These are phyloP conservation scores for Westerdykella ornata DNA, from an alignment of 2,329 filamentous ascomycete species.

Conservation along the genomic window DNA sequence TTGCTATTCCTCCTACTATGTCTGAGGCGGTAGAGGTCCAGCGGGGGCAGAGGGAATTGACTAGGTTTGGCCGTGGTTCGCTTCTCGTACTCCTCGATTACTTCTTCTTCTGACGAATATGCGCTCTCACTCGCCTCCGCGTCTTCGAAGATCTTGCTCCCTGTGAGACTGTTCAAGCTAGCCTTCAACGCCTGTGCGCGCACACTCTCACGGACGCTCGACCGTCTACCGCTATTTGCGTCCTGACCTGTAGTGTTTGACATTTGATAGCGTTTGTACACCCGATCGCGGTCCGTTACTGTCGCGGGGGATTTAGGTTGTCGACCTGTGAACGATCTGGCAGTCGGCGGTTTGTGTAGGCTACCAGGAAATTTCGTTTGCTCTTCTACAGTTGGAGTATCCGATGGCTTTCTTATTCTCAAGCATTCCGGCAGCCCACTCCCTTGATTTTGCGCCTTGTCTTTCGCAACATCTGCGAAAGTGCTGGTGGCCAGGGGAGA, in stretches of 20 bases:
- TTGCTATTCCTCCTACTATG: slow-evolving; percentile 8
- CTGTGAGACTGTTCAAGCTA: slow-evolving; percentile 19
- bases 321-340: slow-evolving; percentile 11
- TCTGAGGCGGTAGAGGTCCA: slow-evolving; percentile 12
- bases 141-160: slow-evolving; percentile 25
- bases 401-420: slow-evolving; percentile 10
- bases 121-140: slow-evolving; percentile 26
- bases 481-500: slow-evolving; percentile 2
- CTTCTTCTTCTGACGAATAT: slow-evolving; percentile 25
- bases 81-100: slow-evolving; percentile 21
- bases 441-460: slow-evolving; percentile 13
- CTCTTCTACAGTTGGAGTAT: slow-evolving; percentile 10
- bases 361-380: slow-evolving; percentile 15
- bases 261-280: slow-evolving; percentile 12
- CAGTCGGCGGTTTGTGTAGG: slow-evolving; percentile 17
- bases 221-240: slow-evolving; percentile 7
- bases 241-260: slow-evolving; percentile 13
- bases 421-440: slow-evolving; percentile 11
- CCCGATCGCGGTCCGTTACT: slow-evolving; percentile 7
- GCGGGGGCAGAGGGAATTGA: slow-evolving; percentile 17
- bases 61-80: slow-evolving; percentile 17
- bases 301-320: slow-evolving; percentile 3
- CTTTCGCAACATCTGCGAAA: slow-evolving; percentile 6
- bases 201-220: slow-evolving; percentile 17
- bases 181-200: slow-evolving; percentile 18